Evolutionary conservation across 495 filamentous ascomycete species (phyloP).

Genomic region (Penicillium turbatum): DNA sequence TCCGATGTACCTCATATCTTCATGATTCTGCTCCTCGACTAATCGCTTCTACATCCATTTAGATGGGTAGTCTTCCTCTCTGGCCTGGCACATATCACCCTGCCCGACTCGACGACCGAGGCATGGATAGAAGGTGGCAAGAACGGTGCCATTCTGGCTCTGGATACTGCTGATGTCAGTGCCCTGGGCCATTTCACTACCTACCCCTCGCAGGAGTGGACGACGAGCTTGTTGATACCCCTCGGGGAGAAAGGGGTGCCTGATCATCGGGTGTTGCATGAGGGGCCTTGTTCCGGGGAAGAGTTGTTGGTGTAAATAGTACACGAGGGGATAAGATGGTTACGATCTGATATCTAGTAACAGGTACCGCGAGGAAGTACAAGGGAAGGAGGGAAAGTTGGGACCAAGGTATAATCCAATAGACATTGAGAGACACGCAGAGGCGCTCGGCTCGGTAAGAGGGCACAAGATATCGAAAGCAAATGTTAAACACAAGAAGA

Average conservation of each 20-base stretch:
- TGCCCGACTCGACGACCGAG: slow-evolving; percentile 39
- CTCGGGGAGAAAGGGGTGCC: slow-evolving; percentile 35
- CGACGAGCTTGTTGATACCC: slow-evolving; percentile 42
- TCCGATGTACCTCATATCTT: too few species aligned
- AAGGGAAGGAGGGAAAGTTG: too few species aligned
- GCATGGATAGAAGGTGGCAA: slow-evolving; percentile 43
- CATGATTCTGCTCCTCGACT: not conserved
- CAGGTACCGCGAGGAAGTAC: not conserved
- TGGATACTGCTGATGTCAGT: slow-evolving; percentile 48
- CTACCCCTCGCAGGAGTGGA: slow-evolving; percentile 43
- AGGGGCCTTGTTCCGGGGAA: slow-evolving; percentile 30
- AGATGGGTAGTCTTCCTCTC: slow-evolving; percentile 52
- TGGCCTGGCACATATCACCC: slow-evolving; percentile 48
- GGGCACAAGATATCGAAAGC: slow-evolving; percentile 10
- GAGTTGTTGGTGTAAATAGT: slow-evolving; percentile 16
- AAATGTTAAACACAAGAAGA: slow-evolving; percentile 3
- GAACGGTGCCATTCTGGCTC: slow-evolving; percentile 45
- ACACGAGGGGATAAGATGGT: not conserved
- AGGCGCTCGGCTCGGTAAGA: slow-evolving; percentile 9
- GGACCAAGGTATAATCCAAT: slow-evolving; percentile 4
- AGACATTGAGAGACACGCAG: slow-evolving; percentile 7
- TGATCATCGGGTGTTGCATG: slow-evolving; percentile 39
- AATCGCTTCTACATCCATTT: not conserved
- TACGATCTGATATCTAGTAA: not conserved
- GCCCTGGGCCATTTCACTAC: slow-evolving; percentile 42